These are phyloP conservation scores for Calonectria hawksworthii DNA, from an alignment of 2,329 filamentous ascomycete genomes.

Conservation along the genomic window DNA sequence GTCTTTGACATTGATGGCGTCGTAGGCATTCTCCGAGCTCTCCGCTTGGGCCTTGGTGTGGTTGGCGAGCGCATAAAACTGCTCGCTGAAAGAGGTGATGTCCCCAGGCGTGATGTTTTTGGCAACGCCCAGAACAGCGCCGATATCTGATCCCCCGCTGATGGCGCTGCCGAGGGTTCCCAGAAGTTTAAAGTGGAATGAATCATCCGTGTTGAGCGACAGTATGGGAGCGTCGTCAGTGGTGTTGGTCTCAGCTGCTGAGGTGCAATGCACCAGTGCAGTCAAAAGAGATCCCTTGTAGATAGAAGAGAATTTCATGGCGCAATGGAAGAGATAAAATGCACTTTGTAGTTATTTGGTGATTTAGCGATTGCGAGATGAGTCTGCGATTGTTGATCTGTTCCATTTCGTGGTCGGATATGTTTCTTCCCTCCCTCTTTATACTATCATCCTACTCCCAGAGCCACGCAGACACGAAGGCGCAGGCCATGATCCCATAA, in stretches of 20 bases:
- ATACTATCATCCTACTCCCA: not conserved
- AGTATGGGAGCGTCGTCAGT: not conserved
- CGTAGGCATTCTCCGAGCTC: conserved; percentile 30
- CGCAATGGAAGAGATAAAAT: not conserved
- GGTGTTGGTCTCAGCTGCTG: not conserved
- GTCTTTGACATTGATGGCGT: conserved; percentile 44
- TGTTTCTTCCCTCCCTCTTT: not conserved
- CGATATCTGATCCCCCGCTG: conserved; percentile 42
- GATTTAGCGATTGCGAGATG: not conserved
- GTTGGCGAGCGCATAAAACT: conserved; percentile 44
- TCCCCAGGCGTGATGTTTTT: conserved; percentile 41
- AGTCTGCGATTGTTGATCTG: not conserved
- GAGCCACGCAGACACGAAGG: not conserved
- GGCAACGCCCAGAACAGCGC: conserved; percentile 50
- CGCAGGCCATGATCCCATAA: not conserved
- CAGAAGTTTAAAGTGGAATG: conserved; percentile 11
- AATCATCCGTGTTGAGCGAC: not conserved
- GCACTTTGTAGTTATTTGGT: not conserved
- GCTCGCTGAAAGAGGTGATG: conserved; percentile 39
- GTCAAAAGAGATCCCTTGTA: not conserved
- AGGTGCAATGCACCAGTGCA: not conserved
- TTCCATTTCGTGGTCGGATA: not conserved
- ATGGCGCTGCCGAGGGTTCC: not conserved
- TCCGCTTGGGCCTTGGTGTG: conserved; percentile 34
- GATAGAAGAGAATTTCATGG: not conserved